Evolutionary conservation across 106 monocot genomes (phyloP).

Genomic region (Alisma plantagoaquatica): DNA sequence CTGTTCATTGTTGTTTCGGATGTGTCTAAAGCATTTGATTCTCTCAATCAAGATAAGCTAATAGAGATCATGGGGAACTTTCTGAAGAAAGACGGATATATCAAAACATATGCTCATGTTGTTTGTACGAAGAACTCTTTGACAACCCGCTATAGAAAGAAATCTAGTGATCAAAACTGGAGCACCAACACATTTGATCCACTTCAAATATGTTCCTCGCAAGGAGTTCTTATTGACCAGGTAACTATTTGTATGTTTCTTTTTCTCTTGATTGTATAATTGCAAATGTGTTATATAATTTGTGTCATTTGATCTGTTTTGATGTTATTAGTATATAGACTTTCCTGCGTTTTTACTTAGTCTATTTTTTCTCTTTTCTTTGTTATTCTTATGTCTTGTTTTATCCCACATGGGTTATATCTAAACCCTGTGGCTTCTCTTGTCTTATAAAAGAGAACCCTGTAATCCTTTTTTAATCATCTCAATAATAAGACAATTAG

Average conservation of each 20-base stretch:
- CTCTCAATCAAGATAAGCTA: conserved; percentile 45
- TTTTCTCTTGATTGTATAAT: background rate
- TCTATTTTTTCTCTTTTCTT: too few relatives aligned
- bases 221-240: conserved; percentile 51
- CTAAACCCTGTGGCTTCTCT: too few relatives aligned
- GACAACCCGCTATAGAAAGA: conserved; percentile 10
- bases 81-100: conserved; percentile 29
- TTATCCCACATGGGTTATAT: too few relatives aligned
- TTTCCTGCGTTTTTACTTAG: too few relatives aligned
- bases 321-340: too few relatives aligned
- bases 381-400: too few relatives aligned
- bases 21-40: conserved; percentile 74
- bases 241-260: conserved; percentile 14
- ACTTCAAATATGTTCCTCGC: conserved; percentile 19
- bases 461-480: too few relatives aligned
- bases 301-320: too few relatives aligned
- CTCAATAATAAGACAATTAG: too few relatives aligned
- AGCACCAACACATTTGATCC: conserved; percentile 6
- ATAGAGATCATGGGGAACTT: conserved; percentile 31
- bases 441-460: too few relatives aligned
- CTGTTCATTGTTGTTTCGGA: conserved; percentile 66
- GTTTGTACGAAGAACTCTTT: conserved; percentile 23
- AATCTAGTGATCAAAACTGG: conserved; percentile 14
- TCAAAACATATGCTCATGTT: conserved; percentile 30
- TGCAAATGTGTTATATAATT: too few relatives aligned